Evolutionary conservation across 208 protist genomes (phyloP), one percentile per base, ranked within the genome.

Genomic region (Crithidia expoeki): DNA sequence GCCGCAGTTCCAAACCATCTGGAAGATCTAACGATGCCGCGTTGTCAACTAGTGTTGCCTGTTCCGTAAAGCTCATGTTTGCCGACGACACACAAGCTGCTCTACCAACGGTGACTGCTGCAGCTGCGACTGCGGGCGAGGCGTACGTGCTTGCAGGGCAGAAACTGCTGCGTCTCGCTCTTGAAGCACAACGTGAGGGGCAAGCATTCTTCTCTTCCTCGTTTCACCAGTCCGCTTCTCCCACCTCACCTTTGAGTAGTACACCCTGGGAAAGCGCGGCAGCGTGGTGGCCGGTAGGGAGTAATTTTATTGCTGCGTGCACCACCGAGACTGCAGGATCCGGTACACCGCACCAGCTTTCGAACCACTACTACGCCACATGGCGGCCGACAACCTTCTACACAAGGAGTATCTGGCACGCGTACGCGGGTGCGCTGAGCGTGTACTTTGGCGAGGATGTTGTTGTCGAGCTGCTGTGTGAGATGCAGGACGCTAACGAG

Each of bases 351-450:
- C 25, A 19, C 9, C 44, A 12, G 9, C 36, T 12, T 40, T n/a
- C 14, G 33, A 2, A 25, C 7, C 17, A 1, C 10, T 49, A 38
- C 38, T 91, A 86, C 73, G 16, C 55, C 12, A 25, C 25, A 1
- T 91, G 85, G 85, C 72, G 83, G 14, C 34, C 40, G 27, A 82
- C 74, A 3, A 71, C 64, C 2, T 77, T 88, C 69, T 88, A 86
- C 55, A 68, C 49, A 2, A 88, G 81, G 62, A 91, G 85, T 56
- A 30, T 81, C 0, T 86, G 80, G 85, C 85, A 91, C 61, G 80
- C 80, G 12, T 84, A 74, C 33, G 77, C 68, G n/a, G 84, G 75
- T 11, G 84, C 84, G 36, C 25, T 89, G 40, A 64, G 76, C 11
- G 67, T 66, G 27, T 72, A 66, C 52, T 67, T 81, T 47, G 71